Evolutionary conservation across 2,329 filamentous ascomycete genomes (phyloP), one percentile per base, ranked within the genome.

Genomic region (Sphaerostilbella broomeana): DNA sequence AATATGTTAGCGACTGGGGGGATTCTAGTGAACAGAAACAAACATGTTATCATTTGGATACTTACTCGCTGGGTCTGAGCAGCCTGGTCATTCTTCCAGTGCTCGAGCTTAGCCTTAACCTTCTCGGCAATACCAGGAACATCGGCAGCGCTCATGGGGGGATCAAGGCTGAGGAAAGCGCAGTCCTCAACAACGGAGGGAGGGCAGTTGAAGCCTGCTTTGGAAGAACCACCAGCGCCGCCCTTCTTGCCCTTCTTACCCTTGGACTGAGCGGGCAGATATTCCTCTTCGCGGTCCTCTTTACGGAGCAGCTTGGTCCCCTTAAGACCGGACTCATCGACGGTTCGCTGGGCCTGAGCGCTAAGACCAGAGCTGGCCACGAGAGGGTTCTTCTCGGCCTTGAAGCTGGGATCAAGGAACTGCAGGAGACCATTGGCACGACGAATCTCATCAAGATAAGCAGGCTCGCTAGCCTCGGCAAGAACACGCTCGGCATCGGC

Each of bases 171-270:
- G 59, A 97, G 75, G 64, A 84, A 84, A 51, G 78, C 72, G 50
- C 94, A 84, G 64, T 95, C 86, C 65, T 95, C 88, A 34, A 98
- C 87, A 51, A 97, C 82, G 43, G 88, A 86, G 35, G 92, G 84
- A 52, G 86, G 90, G 59, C 92, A 79, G 68, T 82, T 94, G 77
- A 87, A 94, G 47, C 59, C 61, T 60, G 71, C 72, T 44, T 73
- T 56, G 28, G 69, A 57, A n/a, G 72, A 61, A 12, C 69, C 61
- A 28, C 70, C 64, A 24, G 71, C 64, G 38, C 68, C 68, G 29
- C 60, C 68, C 56, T 75, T 75, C 69, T 87, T 94, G 70, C 83
- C 85, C 49, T 82, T 81, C 75, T 94, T 94, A 70, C 90, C 90
- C 51, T 84, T 84, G 73, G 90, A 92, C 43, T 79, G 79, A 35